Conservation (phyloP, 495 filamentous ascomycete genomes). For the Astrothelium macrocarpum region DNA sequence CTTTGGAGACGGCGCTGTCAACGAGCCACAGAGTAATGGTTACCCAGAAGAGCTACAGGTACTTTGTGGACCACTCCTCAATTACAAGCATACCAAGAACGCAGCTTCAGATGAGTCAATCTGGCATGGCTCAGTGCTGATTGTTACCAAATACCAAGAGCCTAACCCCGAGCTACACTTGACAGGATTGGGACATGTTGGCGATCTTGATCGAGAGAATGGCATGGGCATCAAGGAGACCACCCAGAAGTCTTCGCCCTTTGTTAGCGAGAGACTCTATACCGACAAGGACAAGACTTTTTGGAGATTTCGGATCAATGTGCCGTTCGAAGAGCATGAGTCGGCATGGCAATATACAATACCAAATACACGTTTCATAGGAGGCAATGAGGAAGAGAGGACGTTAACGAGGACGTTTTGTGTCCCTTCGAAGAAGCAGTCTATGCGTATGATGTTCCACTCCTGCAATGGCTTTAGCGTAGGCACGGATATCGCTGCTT, state of each 20-base stretch:
- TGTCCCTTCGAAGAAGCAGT: slow-evolving; percentile 66
- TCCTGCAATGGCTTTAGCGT: slow-evolving; percentile 96
- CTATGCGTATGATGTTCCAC: slow-evolving; percentile 93
- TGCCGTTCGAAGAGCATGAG: slow-evolving; percentile 48
- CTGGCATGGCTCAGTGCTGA: slow-evolving; percentile 77
- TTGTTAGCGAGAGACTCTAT: slow-evolving; percentile 61
- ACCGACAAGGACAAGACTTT: slow-evolving; percentile 68
- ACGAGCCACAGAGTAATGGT: slow-evolving; percentile 24
- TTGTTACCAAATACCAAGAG: slow-evolving; percentile 62
- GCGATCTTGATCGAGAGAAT: slow-evolving; percentile 6
- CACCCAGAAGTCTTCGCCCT: slow-evolving; percentile 19
- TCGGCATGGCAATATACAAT: slow-evolving; percentile 53
- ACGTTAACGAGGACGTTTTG: slow-evolving; percentile 43
- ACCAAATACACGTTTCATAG: slow-evolving; percentile 38
- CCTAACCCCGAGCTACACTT: slow-evolving; percentile 42
- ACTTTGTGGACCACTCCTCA: slow-evolving; percentile 71
- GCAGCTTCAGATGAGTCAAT: slow-evolving; percentile 34
- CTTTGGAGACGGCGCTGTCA: slow-evolving; percentile 18
- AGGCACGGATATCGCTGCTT: slow-evolving; percentile 77
- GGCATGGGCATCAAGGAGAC: too few relatives aligned
- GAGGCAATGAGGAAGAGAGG: slow-evolving; percentile 35
- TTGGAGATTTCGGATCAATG: slow-evolving; percentile 63
- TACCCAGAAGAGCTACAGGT: slow-evolving; percentile 43
- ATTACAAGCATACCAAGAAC: slow-evolving; percentile 73
- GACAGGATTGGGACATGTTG: slow-evolving; percentile 37